These are phyloP conservation scores for Pseudogymnoascus sp. DNA, from an alignment of 2,329 filamentous ascomycete species.

Conservation along the genomic window DNA sequence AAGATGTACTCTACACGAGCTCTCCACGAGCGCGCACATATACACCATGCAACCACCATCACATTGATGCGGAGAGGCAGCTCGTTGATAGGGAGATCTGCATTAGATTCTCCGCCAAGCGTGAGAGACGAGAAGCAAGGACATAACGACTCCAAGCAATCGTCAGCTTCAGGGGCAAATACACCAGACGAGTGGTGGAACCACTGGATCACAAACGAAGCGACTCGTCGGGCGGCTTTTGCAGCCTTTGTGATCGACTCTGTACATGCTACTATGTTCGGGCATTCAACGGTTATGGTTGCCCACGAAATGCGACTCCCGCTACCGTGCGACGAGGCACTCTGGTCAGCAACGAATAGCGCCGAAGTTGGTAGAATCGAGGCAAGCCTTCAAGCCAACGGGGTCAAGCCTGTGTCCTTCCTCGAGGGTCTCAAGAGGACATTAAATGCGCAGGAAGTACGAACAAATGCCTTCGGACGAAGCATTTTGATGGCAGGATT, in stretches of 20 bases:
- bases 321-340: constrained; percentile 81
- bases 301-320: constrained; percentile 90
- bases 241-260: constrained; percentile 93
- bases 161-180: constrained; percentile 55
- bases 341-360: constrained; percentile 87
- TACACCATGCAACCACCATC: constrained; percentile 91
- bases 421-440: constrained; percentile 86
- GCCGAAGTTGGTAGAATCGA: constrained; percentile 81
- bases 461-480: constrained; percentile 87
- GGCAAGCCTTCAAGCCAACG: constrained; percentile 68
- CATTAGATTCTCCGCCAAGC: constrained; percentile 75
- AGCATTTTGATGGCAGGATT: constrained; percentile 91
- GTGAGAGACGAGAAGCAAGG: constrained; percentile 39
- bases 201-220: constrained; percentile 90
- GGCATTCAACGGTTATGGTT: constrained; percentile 93
- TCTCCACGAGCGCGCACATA: constrained; percentile 88
- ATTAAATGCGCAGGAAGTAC: constrained; percentile 73
- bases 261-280: constrained; percentile 96
- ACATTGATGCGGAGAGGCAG: constrained; percentile 91
- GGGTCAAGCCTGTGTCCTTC: constrained; percentile 78
- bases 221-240: constrained; percentile 82
- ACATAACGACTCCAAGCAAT: constrained; percentile 48
- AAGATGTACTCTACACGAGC: constrained; percentile 95
- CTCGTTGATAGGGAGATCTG: constrained; percentile 78
- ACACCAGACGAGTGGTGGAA: constrained; percentile 90